Evolutionary conservation across 306 rosid species (phyloP).

Genomic region (Erythrophleum fordii): DNA sequence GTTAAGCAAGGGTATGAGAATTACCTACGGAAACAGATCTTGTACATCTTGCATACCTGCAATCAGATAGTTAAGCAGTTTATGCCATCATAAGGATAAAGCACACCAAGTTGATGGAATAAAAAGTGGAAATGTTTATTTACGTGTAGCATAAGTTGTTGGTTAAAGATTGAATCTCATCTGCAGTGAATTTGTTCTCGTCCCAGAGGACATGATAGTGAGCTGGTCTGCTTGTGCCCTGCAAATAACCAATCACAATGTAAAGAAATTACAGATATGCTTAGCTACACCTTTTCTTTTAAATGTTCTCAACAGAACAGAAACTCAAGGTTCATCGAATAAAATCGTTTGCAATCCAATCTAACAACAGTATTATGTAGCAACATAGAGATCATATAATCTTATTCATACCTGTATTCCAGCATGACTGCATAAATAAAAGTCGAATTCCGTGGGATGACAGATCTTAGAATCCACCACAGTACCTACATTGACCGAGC

Average conservation of each 20-base stretch:
- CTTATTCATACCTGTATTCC: conserved; percentile 69
- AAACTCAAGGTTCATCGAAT: background rate
- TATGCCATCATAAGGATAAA: conserved; percentile 32
- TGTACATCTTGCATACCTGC: conserved; percentile 72
- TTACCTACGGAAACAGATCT: conserved; percentile 75
- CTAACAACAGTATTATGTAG: background rate
- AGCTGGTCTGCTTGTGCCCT: conserved; percentile 76
- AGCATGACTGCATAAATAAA: conserved; percentile 85
- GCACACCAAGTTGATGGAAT: conserved; percentile 8
- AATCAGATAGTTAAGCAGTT: conserved; percentile 23
- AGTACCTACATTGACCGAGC: conserved; percentile 56
- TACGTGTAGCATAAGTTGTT: conserved; percentile 84
- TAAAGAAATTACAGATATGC: background rate
- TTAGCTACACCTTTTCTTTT: background rate
- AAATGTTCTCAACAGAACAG: background rate
- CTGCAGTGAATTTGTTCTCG: conserved; percentile 76
- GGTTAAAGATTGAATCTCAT: conserved; percentile 78
- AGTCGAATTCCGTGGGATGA: conserved; percentile 85
- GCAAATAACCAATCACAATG: conserved; percentile 22
- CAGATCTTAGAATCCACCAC: conserved; percentile 88
- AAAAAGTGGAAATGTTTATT: background rate
- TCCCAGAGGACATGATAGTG: conserved; percentile 85
- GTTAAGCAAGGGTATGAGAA: background rate
- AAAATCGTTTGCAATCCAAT: background rate
- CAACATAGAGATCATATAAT: background rate